Evolutionary conservation across 805 yeast species (phyloP).

Genomic region (Cyberlindnera americana): DNA sequence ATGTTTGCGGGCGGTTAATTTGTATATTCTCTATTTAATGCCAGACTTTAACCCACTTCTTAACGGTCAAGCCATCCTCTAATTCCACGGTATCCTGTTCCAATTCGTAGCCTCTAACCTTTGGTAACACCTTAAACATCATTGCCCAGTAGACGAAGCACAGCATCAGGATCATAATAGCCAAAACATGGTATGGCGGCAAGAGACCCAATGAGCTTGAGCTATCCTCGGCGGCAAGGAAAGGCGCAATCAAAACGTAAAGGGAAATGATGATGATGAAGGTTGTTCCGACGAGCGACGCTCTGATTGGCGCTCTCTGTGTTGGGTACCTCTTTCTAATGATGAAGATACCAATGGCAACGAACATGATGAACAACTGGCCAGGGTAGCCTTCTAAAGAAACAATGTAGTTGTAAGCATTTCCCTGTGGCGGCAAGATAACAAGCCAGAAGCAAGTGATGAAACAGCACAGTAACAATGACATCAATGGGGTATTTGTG

Average conservation of each 20-base stretch:
- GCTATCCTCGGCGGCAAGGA: conserved; percentile 29
- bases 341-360: conserved; percentile 55
- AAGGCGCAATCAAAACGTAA: conserved; percentile 49
- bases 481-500: conserved; percentile 50
- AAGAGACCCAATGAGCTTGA: conserved; percentile 8
- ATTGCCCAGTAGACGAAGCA: conserved; percentile 54
- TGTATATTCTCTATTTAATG: neutral
- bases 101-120: conserved; percentile 42
- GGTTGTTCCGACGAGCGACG: conserved; percentile 45
- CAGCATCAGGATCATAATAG: conserved; percentile 36
- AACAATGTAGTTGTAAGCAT: conserved; percentile 39
- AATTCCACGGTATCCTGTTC: conserved; percentile 37
- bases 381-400: conserved; percentile 45
- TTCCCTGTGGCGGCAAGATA: conserved; percentile 33
- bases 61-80: conserved; percentile 57
- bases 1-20: too few relatives aligned
- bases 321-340: conserved; percentile 48
- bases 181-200: conserved; percentile 39
- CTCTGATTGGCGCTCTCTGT: conserved; percentile 47
- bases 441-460: conserved; percentile 33
- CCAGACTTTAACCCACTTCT: conserved; percentile 46
- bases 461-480: conserved; percentile 35
- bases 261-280: conserved; percentile 43
- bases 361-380: conserved; percentile 46
- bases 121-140: conserved; percentile 48